These are phyloP conservation scores for Penicillium ochrochloron DNA, from an alignment of 495 filamentous ascomycete species.

Conservation along the genomic window DNA sequence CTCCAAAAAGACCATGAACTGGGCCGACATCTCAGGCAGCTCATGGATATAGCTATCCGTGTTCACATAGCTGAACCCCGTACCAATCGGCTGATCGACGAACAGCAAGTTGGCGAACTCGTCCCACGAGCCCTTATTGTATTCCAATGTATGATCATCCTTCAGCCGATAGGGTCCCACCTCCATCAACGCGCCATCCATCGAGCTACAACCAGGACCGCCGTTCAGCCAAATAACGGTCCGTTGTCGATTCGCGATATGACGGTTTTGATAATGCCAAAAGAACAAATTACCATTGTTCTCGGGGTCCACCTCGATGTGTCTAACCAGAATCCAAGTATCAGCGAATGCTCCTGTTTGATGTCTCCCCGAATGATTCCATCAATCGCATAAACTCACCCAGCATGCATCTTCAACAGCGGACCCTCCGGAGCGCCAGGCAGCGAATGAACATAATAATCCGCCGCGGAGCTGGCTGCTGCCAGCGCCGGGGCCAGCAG, in stretches of 20 bases:
- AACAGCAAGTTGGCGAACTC: slow-evolving; percentile 97
- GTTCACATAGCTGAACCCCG: slow-evolving; percentile 93
- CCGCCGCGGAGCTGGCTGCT: slow-evolving; percentile 67
- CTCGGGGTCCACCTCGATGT: slow-evolving; percentile 84
- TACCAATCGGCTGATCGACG: slow-evolving; percentile 95
- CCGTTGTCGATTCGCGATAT: slow-evolving; percentile 89
- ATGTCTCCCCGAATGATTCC: neutral
- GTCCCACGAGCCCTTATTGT: slow-evolving; percentile 93
- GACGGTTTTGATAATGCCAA: slow-evolving; percentile 94
- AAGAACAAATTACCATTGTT: slow-evolving; percentile 95
- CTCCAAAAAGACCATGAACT: slow-evolving; percentile 86
- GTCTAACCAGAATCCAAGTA: slow-evolving; percentile 53
- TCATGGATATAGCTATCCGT: slow-evolving; percentile 84
- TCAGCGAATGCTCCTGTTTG: slow-evolving; percentile 33
- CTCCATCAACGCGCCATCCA: slow-evolving; percentile 98
- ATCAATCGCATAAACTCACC: slow-evolving; percentile 59
- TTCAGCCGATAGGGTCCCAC: slow-evolving; percentile 90
- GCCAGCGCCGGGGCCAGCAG: slow-evolving; percentile 31
- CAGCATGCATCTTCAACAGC: slow-evolving; percentile 94
- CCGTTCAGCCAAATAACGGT: slow-evolving; percentile 98
- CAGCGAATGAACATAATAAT: slow-evolving; percentile 85
- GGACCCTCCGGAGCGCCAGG: slow-evolving; percentile 86
- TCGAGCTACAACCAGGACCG: slow-evolving; percentile 93
- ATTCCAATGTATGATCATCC: slow-evolving; percentile 71
- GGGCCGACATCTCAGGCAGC: slow-evolving; percentile 83